Conservation (phyloP, 805 yeast genomes). For the Peterozyma toletana region DNA sequence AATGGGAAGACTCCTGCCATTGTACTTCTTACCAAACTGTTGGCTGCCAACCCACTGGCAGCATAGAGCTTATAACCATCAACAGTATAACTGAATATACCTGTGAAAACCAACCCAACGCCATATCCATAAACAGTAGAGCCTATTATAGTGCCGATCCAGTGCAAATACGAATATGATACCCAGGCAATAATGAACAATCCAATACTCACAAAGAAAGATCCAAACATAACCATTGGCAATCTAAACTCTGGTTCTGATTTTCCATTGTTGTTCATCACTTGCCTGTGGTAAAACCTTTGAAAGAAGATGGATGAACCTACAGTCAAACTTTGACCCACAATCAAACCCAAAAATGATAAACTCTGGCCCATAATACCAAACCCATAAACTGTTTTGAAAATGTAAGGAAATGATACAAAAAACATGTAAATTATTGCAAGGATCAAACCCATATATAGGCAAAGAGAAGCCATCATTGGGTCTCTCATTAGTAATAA, state of each 20-base stretch:
- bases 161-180: constrained; percentile 39
- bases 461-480: constrained; percentile 45
- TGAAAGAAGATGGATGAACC: constrained; percentile 23
- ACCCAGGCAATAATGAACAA: constrained; percentile 57
- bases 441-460: constrained; percentile 49
- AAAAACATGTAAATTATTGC: constrained; percentile 61
- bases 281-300: constrained; percentile 22
- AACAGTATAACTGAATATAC: constrained; percentile 30
- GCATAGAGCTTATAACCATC: constrained; percentile 41
- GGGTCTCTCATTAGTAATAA: constrained; percentile 41
- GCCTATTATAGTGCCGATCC: constrained; percentile 46
- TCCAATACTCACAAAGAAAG: constrained; percentile 43
- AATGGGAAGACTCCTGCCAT: constrained; percentile 54
- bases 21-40: constrained; percentile 42
- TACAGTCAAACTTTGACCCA: constrained; percentile 43
- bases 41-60: constrained; percentile 45
- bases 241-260: constrained; percentile 52
- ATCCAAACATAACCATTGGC: constrained; percentile 52
- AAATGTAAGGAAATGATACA: constrained; percentile 59
- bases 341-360: constrained; percentile 52
- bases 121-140: constrained; percentile 34
- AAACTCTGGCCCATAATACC: constrained; percentile 50
- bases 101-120: constrained; percentile 33
- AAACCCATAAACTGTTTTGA: constrained; percentile 44
- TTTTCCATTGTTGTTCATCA: constrained; percentile 30